Evolutionary conservation across 1,284 basidiomycete genomes (phyloP), one percentile per base, ranked within the genome.

Genomic region (Ustilago curta): DNA sequence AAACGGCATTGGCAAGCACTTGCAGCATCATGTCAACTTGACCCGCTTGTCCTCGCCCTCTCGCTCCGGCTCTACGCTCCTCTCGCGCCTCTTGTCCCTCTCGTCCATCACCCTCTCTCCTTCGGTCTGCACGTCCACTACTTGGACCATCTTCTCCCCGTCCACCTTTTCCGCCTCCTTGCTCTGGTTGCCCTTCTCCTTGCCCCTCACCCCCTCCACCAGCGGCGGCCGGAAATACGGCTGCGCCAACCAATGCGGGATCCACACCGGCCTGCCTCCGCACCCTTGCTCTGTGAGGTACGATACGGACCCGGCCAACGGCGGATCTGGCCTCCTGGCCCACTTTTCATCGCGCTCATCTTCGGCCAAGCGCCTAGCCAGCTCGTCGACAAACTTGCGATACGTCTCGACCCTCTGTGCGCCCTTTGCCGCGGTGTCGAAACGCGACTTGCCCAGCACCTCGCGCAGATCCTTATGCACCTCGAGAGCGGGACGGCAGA

Each of bases 171-270:
- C 14, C 2, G 39, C 18, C 7, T 63, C 54, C 19, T 29, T 45
- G 1, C 54, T 16, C 23, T 23, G 39, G 16, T n/a, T 25, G 39
- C 47, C 57, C 8, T 49, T 40, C 23, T 42, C 58, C 14, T 47
- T 39, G n/a, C 23, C 51, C 25, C 43, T 19, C 31, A 52, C 63
- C 1, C 48, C 60, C 6, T 48, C 18, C 39, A 70, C 57, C 32
- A 78, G 47, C 8, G 74, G 74, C 3, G 90, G 88, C 19, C 93
- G 88, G 82, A 93, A 90, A 82, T 94, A 93, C 0, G 94, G 94
- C 84, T 97, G 94, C 9, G 91, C 90, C 12, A 93, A 87, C 92
- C 93, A 95, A 76, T 91, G 90, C 0, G 94, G 94, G 21, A 95
- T 87, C 1, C 89, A 83, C 50, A 88, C 88, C 44, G 86, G 86